These are phyloP conservation scores for Verticillium klebahnii DNA, from an alignment of 2,329 filamentous ascomycete genomes.

Conservation along the genomic window DNA sequence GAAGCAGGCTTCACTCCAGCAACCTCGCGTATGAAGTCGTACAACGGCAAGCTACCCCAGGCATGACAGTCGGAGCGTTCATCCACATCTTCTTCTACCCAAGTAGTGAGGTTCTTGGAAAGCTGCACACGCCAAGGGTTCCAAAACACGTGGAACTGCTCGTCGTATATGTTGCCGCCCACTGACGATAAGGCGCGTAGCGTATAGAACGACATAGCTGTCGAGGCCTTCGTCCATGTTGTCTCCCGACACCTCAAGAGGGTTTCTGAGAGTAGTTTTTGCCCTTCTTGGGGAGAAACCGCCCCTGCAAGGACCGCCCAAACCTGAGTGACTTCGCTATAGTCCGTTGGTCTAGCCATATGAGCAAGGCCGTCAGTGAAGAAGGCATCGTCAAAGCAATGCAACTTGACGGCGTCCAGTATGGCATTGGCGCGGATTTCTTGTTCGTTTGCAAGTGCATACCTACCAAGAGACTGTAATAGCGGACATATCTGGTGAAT, in stretches of 20 bases:
- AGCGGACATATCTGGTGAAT: slow-evolving; percentile 27
- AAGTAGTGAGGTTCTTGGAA: slow-evolving; percentile 12
- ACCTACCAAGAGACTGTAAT: slow-evolving; percentile 23
- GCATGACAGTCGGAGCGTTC: slow-evolving; percentile 17
- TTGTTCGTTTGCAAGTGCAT: slow-evolving; percentile 24
- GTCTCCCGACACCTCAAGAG: background rate
- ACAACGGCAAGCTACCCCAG: slow-evolving; percentile 14
- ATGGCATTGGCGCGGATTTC: slow-evolving; percentile 17
- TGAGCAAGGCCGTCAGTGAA: slow-evolving; percentile 29
- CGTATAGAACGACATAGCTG: slow-evolving; percentile 15
- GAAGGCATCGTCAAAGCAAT: slow-evolving; percentile 27
- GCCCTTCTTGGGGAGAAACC: slow-evolving; percentile 10
- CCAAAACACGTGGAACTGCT: slow-evolving; percentile 12
- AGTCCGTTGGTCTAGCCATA: slow-evolving; percentile 18
- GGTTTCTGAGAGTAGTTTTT: slow-evolving; percentile 10
- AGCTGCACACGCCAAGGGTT: slow-evolving; percentile 12
- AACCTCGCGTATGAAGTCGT: slow-evolving; percentile 15
- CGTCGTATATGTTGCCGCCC: slow-evolving; percentile 7
- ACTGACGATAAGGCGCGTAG: slow-evolving; percentile 9
- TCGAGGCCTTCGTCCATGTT: background rate
- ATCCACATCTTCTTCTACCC: slow-evolving; percentile 14
- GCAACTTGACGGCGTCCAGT: slow-evolving; percentile 18
- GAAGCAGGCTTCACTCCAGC: slow-evolving; percentile 9
- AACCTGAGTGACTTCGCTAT: slow-evolving; percentile 30
- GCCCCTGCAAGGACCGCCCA: slow-evolving; percentile 28